Evolutionary conservation across 2,329 filamentous ascomycete genomes (phyloP).

Genomic region (Microdochium trichocladiopsis): DNA sequence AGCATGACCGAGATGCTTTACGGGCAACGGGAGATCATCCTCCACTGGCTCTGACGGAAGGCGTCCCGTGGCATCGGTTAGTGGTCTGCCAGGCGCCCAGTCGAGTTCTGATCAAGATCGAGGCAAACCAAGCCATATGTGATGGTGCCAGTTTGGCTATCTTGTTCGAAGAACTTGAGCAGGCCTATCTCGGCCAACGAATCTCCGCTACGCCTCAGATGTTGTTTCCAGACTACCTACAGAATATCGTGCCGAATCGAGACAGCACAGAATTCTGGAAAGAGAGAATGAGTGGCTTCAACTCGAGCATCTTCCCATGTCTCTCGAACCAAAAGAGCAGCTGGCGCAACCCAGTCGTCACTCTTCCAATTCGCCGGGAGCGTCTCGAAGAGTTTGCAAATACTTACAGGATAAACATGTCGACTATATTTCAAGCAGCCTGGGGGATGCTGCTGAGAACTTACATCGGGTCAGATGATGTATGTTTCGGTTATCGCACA

Average conservation of each 20-base stretch:
- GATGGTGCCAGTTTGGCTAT: slow-evolving; percentile 38
- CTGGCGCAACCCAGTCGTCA: slow-evolving; percentile 28
- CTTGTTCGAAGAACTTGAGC: slow-evolving; percentile 38
- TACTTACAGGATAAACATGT: slow-evolving; percentile 32
- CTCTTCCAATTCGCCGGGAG: slow-evolving; percentile 30
- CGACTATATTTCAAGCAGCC: slow-evolving; percentile 47
- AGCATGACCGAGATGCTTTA: slow-evolving; percentile 27
- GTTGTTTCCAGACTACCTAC: slow-evolving; percentile 29
- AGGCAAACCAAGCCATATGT: slow-evolving; percentile 43
- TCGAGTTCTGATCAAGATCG: slow-evolving; percentile 39
- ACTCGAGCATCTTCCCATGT: slow-evolving; percentile 38
- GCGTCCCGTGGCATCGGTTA: slow-evolving; percentile 40
- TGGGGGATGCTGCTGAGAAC: slow-evolving; percentile 51
- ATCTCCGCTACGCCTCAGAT: slow-evolving; percentile 23
- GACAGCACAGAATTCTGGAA: slow-evolving; percentile 39
- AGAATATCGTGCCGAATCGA: slow-evolving; percentile 25
- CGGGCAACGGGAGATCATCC: slow-evolving; percentile 33
- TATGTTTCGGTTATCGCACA: slow-evolving; percentile 48
- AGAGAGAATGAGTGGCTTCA: slow-evolving; percentile 26
- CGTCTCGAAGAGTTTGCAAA: slow-evolving; percentile 36
- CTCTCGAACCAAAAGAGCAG: slow-evolving; percentile 10
- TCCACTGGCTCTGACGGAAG: slow-evolving; percentile 25
- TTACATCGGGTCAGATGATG: slow-evolving; percentile 43
- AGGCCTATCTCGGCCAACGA: slow-evolving; percentile 32
- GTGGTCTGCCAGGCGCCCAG: slow-evolving; percentile 37